Base-by-base conservation (phyloP, 2,329 filamentous ascomycete species). In the Diaporthe sp. region DNA sequence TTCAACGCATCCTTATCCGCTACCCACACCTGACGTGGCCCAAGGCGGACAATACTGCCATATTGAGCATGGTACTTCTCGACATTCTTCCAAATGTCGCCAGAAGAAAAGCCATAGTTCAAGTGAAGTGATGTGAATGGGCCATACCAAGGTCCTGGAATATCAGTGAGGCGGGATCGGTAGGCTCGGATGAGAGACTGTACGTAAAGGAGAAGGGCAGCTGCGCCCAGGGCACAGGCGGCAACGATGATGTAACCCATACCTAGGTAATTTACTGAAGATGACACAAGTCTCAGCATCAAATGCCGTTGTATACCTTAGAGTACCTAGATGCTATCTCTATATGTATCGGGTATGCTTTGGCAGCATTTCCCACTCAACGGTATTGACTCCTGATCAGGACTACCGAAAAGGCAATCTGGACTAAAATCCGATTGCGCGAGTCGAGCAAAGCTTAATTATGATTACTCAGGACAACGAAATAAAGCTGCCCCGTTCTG, bases 21-120 rank as follows among this genome's bases (percentile, higher is more conserved):
- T 77, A 82, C 85, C 7, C 81, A 81, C 15, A 86, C 78, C 68
- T 84, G 82, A 55, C 83, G 79, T 0, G 84, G 83, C 10, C 79
- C 79, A 39, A 84, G 75, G 15, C 84, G 82, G 17, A 86, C 84
- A 3, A 85, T 79, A 3, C 78, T 77, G 17, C 84, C 84, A 70
- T 83, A 82, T 56, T 79, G 77, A 22, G 79, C 75, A 73, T 83
- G 81, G 19, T 50, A 50, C 22, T 50, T n/a, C 47, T 50, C 47
- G 19, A 50, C 47, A n/a, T 50, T 19, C 22, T 50, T 50, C 47
- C 47, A 50, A 50, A 50, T 50, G 19, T 50, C 47, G 47, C 47
- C 47, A 15, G 47, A 50, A 5, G 47, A 50, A 50, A 50, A 50
- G 15, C 47, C 47, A 9, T 50, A 50, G 47, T 50, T 50, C 47